phyloP scores from a whole-genome alignment of 1,139 yeast genomes.

The Barnettozyma hawaiiensis region DNA sequence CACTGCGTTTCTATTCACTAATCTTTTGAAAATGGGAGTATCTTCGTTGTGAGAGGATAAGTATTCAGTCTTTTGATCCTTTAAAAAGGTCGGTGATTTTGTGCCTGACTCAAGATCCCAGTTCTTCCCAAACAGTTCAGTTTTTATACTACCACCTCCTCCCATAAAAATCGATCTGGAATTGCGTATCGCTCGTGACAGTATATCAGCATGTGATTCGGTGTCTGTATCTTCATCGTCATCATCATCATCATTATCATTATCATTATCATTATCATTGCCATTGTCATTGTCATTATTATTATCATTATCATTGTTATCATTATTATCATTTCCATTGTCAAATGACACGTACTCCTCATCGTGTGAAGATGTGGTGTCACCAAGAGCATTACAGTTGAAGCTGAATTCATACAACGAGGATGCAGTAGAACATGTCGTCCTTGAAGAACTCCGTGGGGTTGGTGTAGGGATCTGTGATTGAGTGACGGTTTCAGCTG shows the following conservation, averaged over 20 bases:
- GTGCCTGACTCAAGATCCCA: slow-evolving; percentile 14
- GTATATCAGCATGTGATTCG: slow-evolving; percentile 5
- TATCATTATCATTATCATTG: no score
- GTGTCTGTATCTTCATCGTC: slow-evolving; percentile 11
- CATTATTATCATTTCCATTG: no score
- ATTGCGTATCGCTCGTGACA: slow-evolving; percentile 5
- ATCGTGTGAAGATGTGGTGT: no score
- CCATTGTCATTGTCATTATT: no score
- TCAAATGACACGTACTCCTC: no score
- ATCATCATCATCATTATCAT: slow-evolving; percentile 15
- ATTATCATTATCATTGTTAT: no score
- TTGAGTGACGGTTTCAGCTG: background rate
- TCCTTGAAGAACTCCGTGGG: slow-evolving; percentile 13
- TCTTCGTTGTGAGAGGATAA: slow-evolving; percentile 15
- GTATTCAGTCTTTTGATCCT: slow-evolving; percentile 10
- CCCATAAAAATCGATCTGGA: background rate
- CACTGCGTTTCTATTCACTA: slow-evolving; percentile 19
- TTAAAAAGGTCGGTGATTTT: slow-evolving; percentile 16
- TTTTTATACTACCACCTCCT: slow-evolving; percentile 11
- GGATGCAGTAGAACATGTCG: slow-evolving; percentile 20
- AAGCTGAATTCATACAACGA: slow-evolving; percentile 21
- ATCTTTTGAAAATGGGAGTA: slow-evolving; percentile 24
- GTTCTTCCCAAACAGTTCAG: slow-evolving; percentile 15
- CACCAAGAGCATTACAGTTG: slow-evolving; percentile 9
- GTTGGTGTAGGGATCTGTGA: slow-evolving; percentile 1